phyloP scores from a whole-genome alignment of 2,329 filamentous ascomycete species.

The Fusarium avenaceum region DNA sequence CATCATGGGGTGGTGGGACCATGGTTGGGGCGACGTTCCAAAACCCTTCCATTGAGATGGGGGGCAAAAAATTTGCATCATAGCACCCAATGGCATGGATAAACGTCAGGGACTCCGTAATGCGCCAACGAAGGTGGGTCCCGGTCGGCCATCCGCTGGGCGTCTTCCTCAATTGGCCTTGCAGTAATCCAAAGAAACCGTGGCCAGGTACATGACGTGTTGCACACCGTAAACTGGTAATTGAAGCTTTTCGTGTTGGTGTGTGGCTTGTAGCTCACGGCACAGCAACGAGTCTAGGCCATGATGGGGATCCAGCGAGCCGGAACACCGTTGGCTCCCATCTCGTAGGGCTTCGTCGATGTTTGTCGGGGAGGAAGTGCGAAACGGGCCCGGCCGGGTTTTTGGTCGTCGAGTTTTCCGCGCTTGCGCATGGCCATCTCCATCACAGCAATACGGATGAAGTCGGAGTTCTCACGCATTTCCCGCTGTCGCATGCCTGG shows the following conservation, averaged over 20 bases:
- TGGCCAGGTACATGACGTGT: slow-evolving; percentile 49
- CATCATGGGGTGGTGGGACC: slow-evolving; percentile 43
- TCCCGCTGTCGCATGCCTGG: slow-evolving; percentile 72
- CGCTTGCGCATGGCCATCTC: slow-evolving; percentile 78
- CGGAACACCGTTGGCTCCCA: slow-evolving; percentile 70
- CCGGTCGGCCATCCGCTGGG: slow-evolving; percentile 30
- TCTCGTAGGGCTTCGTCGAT: slow-evolving; percentile 66
- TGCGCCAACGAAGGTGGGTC: slow-evolving; percentile 27
- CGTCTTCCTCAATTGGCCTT: slow-evolving; percentile 43
- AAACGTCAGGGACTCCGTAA: slow-evolving; percentile 34
- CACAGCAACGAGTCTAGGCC: slow-evolving; percentile 40
- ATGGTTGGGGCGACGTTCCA: slow-evolving; percentile 40
- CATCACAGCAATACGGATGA: slow-evolving; percentile 78
- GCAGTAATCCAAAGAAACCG: slow-evolving; percentile 46
- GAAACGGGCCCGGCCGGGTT: slow-evolving; percentile 76
- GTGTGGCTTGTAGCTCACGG: slow-evolving; percentile 7
- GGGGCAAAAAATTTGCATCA: slow-evolving; percentile 49
- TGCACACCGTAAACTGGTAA: slow-evolving; percentile 16
- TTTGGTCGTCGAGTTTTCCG: slow-evolving; percentile 75
- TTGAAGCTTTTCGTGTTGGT: slow-evolving; percentile 18
- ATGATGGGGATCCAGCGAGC: slow-evolving; percentile 66
- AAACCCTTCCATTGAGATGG: slow-evolving; percentile 46
- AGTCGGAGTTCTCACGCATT: slow-evolving; percentile 78
- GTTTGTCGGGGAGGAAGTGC: slow-evolving; percentile 75
- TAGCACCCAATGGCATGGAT: slow-evolving; percentile 46